Base-by-base conservation (phyloP, 805 yeast genomes). In the Candida michaelii region DNA sequence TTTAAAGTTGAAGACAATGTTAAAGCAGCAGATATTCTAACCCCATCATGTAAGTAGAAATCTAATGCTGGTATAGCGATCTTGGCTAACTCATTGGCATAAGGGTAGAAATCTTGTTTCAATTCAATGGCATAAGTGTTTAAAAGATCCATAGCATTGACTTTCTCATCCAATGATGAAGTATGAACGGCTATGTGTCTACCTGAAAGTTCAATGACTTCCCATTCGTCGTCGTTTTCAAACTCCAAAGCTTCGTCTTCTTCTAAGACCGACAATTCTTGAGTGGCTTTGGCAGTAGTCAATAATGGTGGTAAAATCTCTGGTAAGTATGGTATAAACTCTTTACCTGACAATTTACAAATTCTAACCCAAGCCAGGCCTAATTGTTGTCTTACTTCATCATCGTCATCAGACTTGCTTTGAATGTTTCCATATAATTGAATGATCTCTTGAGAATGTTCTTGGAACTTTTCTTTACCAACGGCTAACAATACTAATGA, bases 341-440 rank as follows among this genome's bases (percentile, higher is more conserved):
- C 96, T 46, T 74, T 76, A 17, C 97, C 96, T 30, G 91, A 72
- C 39, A 91, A 79, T 52, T 85, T 77, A 60, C 99, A 93, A 34
- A 93, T 76, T 56, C 98, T 80, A 42, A 93, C 89, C 99, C 99
- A 93, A 34, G 95, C 97, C 60, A 88, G 96, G 53, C 89, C 95
- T 50, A 93, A 73, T 54, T 88, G 90, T 36, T 87, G 77, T 53
- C 79, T 85, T 13, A 93, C 84, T 12, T 96, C 95, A 58, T 90
- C 97, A 58, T 90, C 97, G 43, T 75, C 79, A 23, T 69, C 58
- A 3, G 71, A 66, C 19, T 73, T 63, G 42, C 74, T 71, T 66
- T 93, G 98, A 48, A 90, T 82, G 18, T 73, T 66, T 12, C 82
- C 85, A 52, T 89, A 82, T 18, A 86, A 66, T 51, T 79, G 79